Evolutionary conservation across 345 rosid species (phyloP).

Genomic region (Microthlaspi erraticum): DNA sequence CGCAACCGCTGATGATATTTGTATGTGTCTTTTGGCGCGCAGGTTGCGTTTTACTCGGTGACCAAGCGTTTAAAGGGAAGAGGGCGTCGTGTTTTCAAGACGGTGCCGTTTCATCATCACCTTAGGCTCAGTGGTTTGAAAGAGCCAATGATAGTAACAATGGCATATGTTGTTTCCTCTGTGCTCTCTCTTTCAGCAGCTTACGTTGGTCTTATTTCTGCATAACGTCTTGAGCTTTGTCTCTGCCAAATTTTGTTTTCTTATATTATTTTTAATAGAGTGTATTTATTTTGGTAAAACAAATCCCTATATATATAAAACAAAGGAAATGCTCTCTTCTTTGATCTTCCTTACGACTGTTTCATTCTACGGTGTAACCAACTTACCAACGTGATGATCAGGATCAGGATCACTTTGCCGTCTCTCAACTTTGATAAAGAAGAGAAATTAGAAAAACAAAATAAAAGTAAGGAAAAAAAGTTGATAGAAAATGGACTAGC

Average conservation of each 20-base stretch:
- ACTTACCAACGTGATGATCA: no score
- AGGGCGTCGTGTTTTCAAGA: conserved; percentile 41
- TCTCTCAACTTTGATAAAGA: background rate
- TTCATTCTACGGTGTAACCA: background rate
- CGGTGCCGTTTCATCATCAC: conserved; percentile 46
- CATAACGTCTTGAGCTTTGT: conserved; percentile 11
- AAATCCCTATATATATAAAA: background rate
- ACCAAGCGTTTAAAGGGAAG: conserved; percentile 40
- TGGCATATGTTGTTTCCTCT: conserved; percentile 43
- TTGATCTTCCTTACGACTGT: background rate
- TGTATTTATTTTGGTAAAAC: background rate
- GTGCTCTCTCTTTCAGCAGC: conserved; percentile 45
- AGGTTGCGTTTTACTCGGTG: conserved; percentile 36
- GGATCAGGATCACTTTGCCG: background rate
- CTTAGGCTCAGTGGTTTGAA: conserved; percentile 39
- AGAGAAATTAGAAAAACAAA: background rate
- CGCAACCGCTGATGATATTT: background rate
- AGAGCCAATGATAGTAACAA: conserved; percentile 41
- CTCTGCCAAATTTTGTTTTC: conserved; percentile 19
- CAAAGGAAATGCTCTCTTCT: background rate
- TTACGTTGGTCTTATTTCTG: conserved; percentile 45
- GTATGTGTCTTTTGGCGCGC: background rate
- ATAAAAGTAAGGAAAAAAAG: conserved; percentile 20
- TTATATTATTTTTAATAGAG: background rate
- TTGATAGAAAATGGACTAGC: conserved; percentile 33